A percentile compares a stretch with the other conserved stretches of the same genome.
Evolutionary conservation across 257 asterid genomes (phyloP).

Genomic region (Oldenlandia corymbosa): DNA sequence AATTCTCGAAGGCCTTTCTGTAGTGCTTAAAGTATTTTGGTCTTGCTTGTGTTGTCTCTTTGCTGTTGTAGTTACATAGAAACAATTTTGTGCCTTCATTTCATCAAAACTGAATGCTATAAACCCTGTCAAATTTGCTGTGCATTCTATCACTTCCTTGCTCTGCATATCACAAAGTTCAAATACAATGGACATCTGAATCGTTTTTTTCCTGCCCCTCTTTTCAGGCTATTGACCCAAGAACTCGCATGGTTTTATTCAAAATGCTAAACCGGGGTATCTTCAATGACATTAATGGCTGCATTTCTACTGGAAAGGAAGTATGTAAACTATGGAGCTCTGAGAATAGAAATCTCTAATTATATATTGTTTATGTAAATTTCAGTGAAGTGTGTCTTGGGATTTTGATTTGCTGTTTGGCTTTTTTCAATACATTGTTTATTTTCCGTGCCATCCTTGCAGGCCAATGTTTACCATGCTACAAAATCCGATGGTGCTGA

Average conservation of each 20-base stretch:
- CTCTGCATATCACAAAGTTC: neutral
- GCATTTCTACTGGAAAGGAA: slow-evolving; percentile 99
- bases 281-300: slow-evolving; percentile 85
- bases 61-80: neutral
- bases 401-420: neutral
- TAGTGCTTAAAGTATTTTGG: neutral
- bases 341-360: neutral
- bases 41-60: neutral
- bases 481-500: slow-evolving; percentile 80
- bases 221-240: slow-evolving; percentile 93
- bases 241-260: slow-evolving; percentile 94
- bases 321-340: slow-evolving; percentile 29
- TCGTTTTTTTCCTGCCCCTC: slow-evolving; percentile 7
- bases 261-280: slow-evolving; percentile 83
- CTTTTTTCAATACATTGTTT: slow-evolving; percentile 10
- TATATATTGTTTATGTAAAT: slow-evolving; percentile 4
- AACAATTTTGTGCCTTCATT: neutral
- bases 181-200: neutral
- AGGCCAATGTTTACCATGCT: slow-evolving; percentile 99
- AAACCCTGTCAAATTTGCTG: neutral
- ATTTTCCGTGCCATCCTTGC: slow-evolving; percentile 22
- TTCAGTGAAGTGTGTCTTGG: neutral
- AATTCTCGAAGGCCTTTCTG: neutral
- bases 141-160: neutral
- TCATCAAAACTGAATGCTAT: neutral